Evolutionary conservation across 1,284 basidiomycete genomes (phyloP), one percentile per base, ranked within the genome.

Genomic region (Tranzscheliella williamsii): DNA sequence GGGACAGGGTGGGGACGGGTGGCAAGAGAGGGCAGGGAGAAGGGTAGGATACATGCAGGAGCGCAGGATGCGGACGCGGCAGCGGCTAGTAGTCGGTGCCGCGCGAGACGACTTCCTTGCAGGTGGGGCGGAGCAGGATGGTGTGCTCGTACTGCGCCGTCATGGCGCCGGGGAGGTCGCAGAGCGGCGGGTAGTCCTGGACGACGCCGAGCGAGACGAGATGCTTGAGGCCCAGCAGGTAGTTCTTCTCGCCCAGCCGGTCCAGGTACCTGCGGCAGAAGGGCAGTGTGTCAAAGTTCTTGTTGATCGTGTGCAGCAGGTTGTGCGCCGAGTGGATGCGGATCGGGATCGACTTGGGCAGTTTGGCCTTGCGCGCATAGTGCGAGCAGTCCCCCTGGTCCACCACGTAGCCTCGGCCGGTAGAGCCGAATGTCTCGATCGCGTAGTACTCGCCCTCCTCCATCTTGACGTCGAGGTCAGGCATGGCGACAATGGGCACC

Each of bases 361-460:
- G 85, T 74, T 91, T 84, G 52, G 82, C 78, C 24, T 84, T 83
- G n/a, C 73, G 50, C 20, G 70, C 66, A 74, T 96, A 99, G 79
- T 98, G 95, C 24, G 91, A 95, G 73, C 87, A 89, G 33, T 93
- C 93, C 18, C 93, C 95, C 38, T 49, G 38, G 29, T 98, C 94
- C 12, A 90, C 83, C n/a, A 97, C 91, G 35, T 86, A 84, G 4
- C 94, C 95, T 32, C 88, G 83, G n/a, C 95, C 95, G 0, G 94
- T 98, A 20, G 89, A 90, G 18, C 95, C 95, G 79, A 99, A 99
- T 0, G 95, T 98, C 80, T 99, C 95, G 60, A 99, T 96, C 13
- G 95, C 95, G 78, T 92, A 98, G 79, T 96, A 95, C 76, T 99
- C 95, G 27, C 92, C 94, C 79, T 99, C 95, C 78, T 98, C 95